phyloP scores from a whole-genome alignment of 306 rosid genomes.

The Carpinus fangiana region DNA sequence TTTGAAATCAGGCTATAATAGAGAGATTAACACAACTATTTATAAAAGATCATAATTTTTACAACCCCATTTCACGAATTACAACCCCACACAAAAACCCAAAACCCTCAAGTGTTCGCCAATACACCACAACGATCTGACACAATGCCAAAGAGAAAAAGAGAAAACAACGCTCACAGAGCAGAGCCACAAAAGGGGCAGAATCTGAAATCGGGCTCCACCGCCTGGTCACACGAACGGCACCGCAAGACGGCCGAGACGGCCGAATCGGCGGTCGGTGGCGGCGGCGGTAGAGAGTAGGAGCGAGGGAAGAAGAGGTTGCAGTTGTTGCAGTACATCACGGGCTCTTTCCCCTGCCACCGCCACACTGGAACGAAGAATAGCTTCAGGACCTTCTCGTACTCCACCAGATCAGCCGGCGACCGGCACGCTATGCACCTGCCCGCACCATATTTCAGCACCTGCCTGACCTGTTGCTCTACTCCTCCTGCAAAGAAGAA shows the following conservation, averaged over 20 bases:
- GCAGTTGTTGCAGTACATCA: constrained; percentile 59
- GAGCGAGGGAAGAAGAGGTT: constrained; percentile 59
- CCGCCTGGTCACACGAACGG: constrained; percentile 55
- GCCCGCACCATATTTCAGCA: constrained; percentile 63
- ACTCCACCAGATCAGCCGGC: constrained; percentile 65
- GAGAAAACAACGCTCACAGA: constrained; percentile 25
- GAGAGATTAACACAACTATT: too few relatives aligned
- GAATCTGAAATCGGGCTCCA: constrained; percentile 63
- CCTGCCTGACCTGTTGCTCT: constrained; percentile 71
- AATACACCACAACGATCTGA: background rate
- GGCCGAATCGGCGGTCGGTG: constrained; percentile 6
- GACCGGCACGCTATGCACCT: constrained; percentile 62
- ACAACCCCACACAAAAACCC: constrained; percentile 4
- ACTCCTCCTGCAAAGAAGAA: constrained; percentile 83
- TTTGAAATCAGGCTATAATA: too few relatives aligned
- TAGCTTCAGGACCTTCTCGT: constrained; percentile 78
- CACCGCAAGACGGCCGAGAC: constrained; percentile 43
- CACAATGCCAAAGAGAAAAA: background rate
- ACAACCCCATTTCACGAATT: background rate
- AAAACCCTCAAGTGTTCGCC: background rate
- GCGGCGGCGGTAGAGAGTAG: constrained; percentile 47
- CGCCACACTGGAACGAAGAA: constrained; percentile 90
- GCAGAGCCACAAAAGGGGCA: constrained; percentile 84
- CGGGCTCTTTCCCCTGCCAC: constrained; percentile 75
- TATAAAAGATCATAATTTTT: background rate